A percentile compares a stretch with the other conserved stretches of the same genome.
Conservation (phyloP, 768 basidiomycete species). For the Naganishia friedmannii region DNA sequence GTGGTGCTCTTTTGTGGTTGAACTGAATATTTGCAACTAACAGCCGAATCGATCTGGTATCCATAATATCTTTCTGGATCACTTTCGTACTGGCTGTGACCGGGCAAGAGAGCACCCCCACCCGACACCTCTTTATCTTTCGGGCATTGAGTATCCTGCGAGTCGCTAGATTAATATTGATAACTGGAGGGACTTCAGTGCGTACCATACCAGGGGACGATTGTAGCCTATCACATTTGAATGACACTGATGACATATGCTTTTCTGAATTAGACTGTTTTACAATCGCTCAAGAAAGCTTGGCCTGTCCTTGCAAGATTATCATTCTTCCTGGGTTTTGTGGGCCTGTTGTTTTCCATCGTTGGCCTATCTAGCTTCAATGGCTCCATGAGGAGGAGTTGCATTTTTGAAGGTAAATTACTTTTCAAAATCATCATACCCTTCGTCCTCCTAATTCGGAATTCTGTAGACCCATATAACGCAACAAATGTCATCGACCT, state of each 20-base stretch:
- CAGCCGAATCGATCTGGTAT: slow-evolving; percentile 79
- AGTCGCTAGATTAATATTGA: slow-evolving; percentile 73
- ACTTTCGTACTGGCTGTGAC: slow-evolving; percentile 67
- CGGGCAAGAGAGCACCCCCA: slow-evolving; percentile 64
- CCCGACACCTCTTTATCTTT: slow-evolving; percentile 76
- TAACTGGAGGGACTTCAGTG: slow-evolving; percentile 88
- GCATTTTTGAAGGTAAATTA: slow-evolving; percentile 44
- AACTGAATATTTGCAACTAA: background rate
- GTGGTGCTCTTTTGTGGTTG: background rate
- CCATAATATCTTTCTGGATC: slow-evolving; percentile 83
- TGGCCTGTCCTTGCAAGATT: slow-evolving; percentile 84
- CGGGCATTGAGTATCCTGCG: slow-evolving; percentile 82
- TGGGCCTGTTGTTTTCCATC: slow-evolving; percentile 82
- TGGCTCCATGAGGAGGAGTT: slow-evolving; percentile 65
- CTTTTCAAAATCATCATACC: background rate
- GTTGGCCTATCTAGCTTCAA: slow-evolving; percentile 93
- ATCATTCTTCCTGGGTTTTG: slow-evolving; percentile 85
- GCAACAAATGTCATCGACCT: slow-evolving; percentile 46
- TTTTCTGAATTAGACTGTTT: slow-evolving; percentile 63
- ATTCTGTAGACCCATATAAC: slow-evolving; percentile 45
- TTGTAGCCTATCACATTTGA: background rate
- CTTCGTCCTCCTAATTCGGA: background rate
- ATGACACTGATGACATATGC: slow-evolving; percentile 3
- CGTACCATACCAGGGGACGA: slow-evolving; percentile 47
- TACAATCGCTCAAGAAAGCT: slow-evolving; percentile 86